Evolutionary conservation across 176 grass and related monocot species (phyloP).

Genomic region (Lolium perenne): DNA sequence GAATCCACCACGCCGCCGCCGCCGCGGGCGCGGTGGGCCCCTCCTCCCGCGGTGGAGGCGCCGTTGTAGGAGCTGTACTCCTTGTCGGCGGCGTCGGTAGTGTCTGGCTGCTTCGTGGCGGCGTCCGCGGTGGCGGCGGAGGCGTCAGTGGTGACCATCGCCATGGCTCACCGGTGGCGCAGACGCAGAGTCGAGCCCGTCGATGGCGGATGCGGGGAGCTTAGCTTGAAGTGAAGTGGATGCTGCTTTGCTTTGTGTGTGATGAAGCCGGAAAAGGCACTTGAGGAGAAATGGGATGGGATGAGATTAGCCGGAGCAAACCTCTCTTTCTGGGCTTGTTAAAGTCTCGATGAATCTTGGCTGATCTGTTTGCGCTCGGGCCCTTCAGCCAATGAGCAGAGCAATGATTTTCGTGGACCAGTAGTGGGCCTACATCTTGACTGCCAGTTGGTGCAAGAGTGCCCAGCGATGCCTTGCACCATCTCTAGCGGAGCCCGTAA

Average conservation of each 20-base stretch:
- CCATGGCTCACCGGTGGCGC: constrained; percentile 46
- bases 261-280: constrained; percentile 39
- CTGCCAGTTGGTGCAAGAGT: neutral
- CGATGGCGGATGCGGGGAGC: neutral
- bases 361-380: neutral
- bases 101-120: constrained; percentile 37
- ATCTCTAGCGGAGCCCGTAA: too few species aligned
- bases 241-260: constrained; percentile 34
- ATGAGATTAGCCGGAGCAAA: neutral
- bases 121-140: neutral
- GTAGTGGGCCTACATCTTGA: neutral
- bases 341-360: neutral
- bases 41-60: constrained; percentile 16
- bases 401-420: neutral
- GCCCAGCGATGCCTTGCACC: too few species aligned
- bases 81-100: constrained; percentile 16
- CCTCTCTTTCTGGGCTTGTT: neutral
- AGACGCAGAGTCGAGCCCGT: neutral
- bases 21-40: neutral
- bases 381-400: neutral
- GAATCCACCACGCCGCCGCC: constrained; percentile 45
- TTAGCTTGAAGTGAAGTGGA: neutral
- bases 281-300: constrained; percentile 23
- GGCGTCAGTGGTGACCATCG: constrained; percentile 46
- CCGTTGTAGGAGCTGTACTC: constrained; percentile 45